These are phyloP conservation scores for Trichosporon ovoides DNA, from an alignment of 1,284 basidiomycete species.

Conservation along the genomic window DNA sequence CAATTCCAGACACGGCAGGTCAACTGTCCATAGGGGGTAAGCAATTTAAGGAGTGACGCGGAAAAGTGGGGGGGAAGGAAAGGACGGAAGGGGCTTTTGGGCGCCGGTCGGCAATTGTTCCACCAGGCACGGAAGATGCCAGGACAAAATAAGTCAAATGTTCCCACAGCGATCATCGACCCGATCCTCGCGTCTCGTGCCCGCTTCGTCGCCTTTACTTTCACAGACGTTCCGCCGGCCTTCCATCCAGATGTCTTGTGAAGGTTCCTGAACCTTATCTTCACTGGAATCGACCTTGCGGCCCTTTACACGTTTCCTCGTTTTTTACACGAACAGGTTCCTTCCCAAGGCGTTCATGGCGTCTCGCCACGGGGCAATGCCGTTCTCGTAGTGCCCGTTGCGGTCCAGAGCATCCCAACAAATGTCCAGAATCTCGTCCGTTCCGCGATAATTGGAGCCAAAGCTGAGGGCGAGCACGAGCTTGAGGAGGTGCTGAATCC, in stretches of 20 bases:
- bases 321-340: conserved; percentile 11
- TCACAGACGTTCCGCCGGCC: neutral
- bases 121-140: neutral
- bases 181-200: neutral
- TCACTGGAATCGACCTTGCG: neutral
- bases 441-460: conserved; percentile 11
- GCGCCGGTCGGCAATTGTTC: neutral
- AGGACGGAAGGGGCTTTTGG: neutral
- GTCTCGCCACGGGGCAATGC: conserved; percentile 24
- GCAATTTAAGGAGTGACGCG: neutral
- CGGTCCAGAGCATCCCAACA: conserved; percentile 20
- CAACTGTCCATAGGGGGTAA: neutral
- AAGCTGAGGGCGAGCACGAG: conserved; percentile 14
- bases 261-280: neutral
- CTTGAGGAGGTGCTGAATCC: conserved; percentile 10
- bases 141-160: conserved; percentile 5
- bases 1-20: too few relatives aligned
- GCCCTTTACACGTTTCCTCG: neutral
- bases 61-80: neutral
- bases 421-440: conserved; percentile 16
- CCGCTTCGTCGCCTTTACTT: too few relatives aligned
- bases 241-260: too few relatives aligned
- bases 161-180: neutral
- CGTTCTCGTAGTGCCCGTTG: conserved; percentile 18
- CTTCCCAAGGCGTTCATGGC: conserved; percentile 14